Conservation (phyloP, 1,284 basidiomycete genomes). For the Sanghuangporus weigelae region DNA sequence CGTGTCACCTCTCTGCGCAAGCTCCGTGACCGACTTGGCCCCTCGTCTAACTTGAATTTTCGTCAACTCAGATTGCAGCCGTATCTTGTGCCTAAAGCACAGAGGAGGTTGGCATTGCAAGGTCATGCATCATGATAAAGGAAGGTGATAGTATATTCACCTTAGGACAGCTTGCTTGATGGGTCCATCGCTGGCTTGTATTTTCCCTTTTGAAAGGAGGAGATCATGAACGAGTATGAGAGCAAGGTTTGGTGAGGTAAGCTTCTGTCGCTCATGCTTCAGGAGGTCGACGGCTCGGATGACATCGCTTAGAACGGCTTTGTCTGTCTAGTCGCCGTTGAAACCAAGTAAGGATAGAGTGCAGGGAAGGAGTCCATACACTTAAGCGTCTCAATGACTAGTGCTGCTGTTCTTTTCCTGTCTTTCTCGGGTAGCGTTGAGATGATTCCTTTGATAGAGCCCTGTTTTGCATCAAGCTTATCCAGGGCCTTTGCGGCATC, state of each 20-base stretch:
- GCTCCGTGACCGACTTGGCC: slow-evolving; percentile 56
- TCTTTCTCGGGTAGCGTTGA: slow-evolving; percentile 69
- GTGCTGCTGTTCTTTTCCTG: slow-evolving; percentile 70
- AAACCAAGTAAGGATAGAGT: background rate
- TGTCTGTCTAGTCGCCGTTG: slow-evolving; percentile 43
- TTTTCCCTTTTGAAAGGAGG: slow-evolving; percentile 64
- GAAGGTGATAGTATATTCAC: background rate
- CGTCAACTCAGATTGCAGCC: slow-evolving; percentile 82
- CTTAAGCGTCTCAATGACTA: slow-evolving; percentile 89
- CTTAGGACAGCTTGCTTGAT: slow-evolving; percentile 74
- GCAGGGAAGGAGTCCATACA: slow-evolving; percentile 48
- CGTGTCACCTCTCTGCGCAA: slow-evolving; percentile 56
- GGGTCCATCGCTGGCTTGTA: slow-evolving; percentile 84
- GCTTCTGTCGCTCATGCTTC: slow-evolving; percentile 66
- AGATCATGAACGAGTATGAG: slow-evolving; percentile 86
- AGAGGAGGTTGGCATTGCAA: background rate
- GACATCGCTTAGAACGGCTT: slow-evolving; percentile 59
- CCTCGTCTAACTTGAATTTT: slow-evolving; percentile 81
- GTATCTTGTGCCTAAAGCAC: slow-evolving; percentile 64
- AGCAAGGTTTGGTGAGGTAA: slow-evolving; percentile 69
- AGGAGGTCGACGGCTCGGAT: slow-evolving; percentile 63
- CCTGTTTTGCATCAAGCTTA: slow-evolving; percentile 78
- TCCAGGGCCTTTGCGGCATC: slow-evolving; percentile 80
- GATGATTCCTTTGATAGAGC: slow-evolving; percentile 79
- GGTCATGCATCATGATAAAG: background rate